Conservation (phyloP, 768 basidiomycete genomes). For the Suillus subluteus region DNA sequence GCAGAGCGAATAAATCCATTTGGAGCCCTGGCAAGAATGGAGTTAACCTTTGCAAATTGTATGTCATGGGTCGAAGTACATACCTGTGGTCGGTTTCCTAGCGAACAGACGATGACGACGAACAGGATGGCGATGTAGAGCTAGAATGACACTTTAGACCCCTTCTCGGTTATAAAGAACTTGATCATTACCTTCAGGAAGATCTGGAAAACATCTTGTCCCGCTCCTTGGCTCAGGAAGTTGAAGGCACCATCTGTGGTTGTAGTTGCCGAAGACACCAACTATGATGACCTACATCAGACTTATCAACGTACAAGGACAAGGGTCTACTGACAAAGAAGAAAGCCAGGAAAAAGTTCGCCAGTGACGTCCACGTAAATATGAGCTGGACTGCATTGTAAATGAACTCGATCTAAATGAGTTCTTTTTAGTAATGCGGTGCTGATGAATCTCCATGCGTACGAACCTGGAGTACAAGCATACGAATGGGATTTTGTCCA, state of each 20-base stretch:
- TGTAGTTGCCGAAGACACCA: conserved; percentile 80
- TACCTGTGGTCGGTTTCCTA: conserved; percentile 85
- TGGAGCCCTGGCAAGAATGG: conserved; percentile 60
- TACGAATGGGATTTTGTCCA: conserved; percentile 88
- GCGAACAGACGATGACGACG: conserved; percentile 81
- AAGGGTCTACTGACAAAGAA: conserved; percentile 73
- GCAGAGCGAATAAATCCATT: conserved; percentile 79
- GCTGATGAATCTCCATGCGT: neutral
- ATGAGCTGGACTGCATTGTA: conserved; percentile 89
- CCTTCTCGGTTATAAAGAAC: neutral
- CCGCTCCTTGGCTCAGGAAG: conserved; percentile 74
- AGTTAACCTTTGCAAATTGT: conserved; percentile 11
- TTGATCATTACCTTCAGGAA: conserved; percentile 57
- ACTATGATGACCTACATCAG: conserved; percentile 45
- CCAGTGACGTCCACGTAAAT: conserved; percentile 93
- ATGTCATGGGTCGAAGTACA: conserved; percentile 17
- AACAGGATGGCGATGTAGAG: conserved; percentile 87
- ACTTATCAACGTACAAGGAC: conserved; percentile 20
- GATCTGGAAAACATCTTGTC: conserved; percentile 73
- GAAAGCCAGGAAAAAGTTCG: conserved; percentile 93
- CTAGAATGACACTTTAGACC: conserved; percentile 28
- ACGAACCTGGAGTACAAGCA: conserved; percentile 63
- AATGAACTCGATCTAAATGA: conserved; percentile 76
- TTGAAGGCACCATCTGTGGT: conserved; percentile 75
- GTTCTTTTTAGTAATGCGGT: neutral